Percentiles rank a stretch among this genome's conserved stretches.
Evolutionary conservation across 1,284 basidiomycete species (phyloP).

Genomic region (Ceratobasidium papillatum): DNA sequence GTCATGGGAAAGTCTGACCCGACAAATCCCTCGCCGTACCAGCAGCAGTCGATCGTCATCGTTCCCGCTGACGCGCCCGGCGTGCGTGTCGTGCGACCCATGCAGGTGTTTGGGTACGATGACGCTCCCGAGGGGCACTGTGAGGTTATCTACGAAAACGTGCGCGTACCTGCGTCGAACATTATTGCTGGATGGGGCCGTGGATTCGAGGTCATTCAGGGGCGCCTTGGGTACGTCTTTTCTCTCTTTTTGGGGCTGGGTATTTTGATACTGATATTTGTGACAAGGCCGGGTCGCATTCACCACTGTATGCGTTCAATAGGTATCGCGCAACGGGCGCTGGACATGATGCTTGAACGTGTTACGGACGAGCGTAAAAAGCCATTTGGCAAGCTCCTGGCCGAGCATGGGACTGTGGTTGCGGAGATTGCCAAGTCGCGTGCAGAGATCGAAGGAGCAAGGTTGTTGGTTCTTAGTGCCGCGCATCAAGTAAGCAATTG

Average conservation of each 20-base stretch:
- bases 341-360: slow-evolving; percentile 90
- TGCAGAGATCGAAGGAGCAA: slow-evolving; percentile 89
- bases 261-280: slow-evolving; percentile 22
- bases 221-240: slow-evolving; percentile 81
- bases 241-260: background rate
- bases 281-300: slow-evolving; percentile 84
- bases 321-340: slow-evolving; percentile 83
- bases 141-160: slow-evolving; percentile 94
- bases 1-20: slow-evolving; percentile 94
- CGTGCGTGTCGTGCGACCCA: slow-evolving; percentile 88
- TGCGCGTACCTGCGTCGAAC: slow-evolving; percentile 85
- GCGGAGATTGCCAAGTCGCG: slow-evolving; percentile 91
- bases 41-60: slow-evolving; percentile 92
- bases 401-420: slow-evolving; percentile 93
- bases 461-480: slow-evolving; percentile 90
- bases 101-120: slow-evolving; percentile 94
- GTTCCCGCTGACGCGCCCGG: slow-evolving; percentile 89
- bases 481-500: slow-evolving; percentile 72
- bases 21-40: slow-evolving; percentile 72
- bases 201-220: slow-evolving; percentile 98
- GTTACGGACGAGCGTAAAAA: slow-evolving; percentile 90
- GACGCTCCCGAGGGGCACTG: slow-evolving; percentile 96
- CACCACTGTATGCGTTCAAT: slow-evolving; percentile 99
- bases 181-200: slow-evolving; percentile 91
- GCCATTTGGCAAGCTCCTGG: slow-evolving; percentile 92